A percentile compares a stretch with the other conserved stretches of the same genome.
Evolutionary conservation across 179 eudicot species (phyloP).

Genomic region (Heliamphora pulchella): DNA sequence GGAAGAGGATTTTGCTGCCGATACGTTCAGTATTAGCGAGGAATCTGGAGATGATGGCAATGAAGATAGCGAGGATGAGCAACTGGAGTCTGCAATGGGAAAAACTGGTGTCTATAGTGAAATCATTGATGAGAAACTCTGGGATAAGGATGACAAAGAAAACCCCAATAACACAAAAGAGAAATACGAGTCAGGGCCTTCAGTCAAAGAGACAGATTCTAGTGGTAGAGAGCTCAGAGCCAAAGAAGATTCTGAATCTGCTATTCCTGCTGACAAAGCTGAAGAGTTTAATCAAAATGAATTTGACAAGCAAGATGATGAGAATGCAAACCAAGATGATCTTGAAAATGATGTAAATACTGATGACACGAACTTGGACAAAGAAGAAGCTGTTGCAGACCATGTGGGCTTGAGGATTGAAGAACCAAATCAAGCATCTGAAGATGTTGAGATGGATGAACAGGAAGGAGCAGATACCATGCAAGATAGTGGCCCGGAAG

Average conservation of each 20-base stretch:
- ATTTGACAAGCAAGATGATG: constrained; percentile 37
- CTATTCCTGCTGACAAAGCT: constrained; percentile 34
- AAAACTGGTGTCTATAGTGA: constrained; percentile 58
- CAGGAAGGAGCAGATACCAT: constrained; percentile 30
- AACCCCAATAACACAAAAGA: constrained; percentile 46
- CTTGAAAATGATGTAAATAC: constrained; percentile 27
- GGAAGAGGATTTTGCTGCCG: constrained; percentile 68
- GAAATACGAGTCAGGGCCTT: constrained; percentile 67
- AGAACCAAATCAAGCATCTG: constrained; percentile 40
- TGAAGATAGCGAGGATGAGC: constrained; percentile 47
- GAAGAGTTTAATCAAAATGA: constrained; percentile 40
- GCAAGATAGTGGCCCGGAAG: constrained; percentile 42
- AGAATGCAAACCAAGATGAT: constrained; percentile 38
- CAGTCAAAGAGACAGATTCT: constrained; percentile 54
- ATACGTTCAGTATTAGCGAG: constrained; percentile 63
- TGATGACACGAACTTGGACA: constrained; percentile 54
- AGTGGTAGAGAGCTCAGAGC: constrained; percentile 72
- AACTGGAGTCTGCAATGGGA: constrained; percentile 71
- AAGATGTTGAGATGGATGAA: constrained; percentile 47
- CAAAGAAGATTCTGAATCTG: constrained; percentile 61
- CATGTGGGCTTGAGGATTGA: constrained; percentile 49
- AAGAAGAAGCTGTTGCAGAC: constrained; percentile 53
- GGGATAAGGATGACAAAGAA: constrained; percentile 62
- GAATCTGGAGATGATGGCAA: constrained; percentile 58
- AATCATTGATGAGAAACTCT: constrained; percentile 67